Base-by-base conservation (phyloP, 2,329 filamentous ascomycete species). In the Echinosphaeria canescens region DNA sequence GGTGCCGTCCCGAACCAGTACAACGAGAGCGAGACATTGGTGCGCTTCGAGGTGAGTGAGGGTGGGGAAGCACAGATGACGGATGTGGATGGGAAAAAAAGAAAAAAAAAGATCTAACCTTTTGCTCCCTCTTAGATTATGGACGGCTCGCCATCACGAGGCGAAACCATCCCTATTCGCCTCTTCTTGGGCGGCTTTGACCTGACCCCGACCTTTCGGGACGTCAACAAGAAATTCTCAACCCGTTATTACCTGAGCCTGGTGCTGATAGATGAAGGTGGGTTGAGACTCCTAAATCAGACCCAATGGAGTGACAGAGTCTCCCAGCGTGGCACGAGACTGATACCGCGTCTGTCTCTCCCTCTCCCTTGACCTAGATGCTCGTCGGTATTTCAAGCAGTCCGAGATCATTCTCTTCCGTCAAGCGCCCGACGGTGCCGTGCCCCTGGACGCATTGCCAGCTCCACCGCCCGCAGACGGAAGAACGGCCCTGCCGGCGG, bases 161-260 rank as follows among this genome's bases (percentile, higher is more conserved):
- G 79, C 64, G 71, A 63, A 56, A 95, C 88, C 2, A 98, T 98
- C 33, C 88, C 88, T 13, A 98, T 98, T 43, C 68, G 88, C 39
- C 62, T 98, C 29, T 98, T 98, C 67, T 68, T 98, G 8, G 88
- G 88, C 33, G 88, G 88, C 27, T 98, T 98, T 47, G 90, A 98
- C 50, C 54, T 98, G 34, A 98, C 88, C 4, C 88, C 88, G 11
- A 98, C 88, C 10, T 98, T 98, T 66, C 78, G 88, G 34, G 88
- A 98, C 48, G 90, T 98, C 38, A 98, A 98, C 66, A 98, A 98
- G 63, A 98, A 98, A 55, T 98, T 92, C 51, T 95, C 85, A 15
- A 95, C 85, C 20, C 66, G 88, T 42, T 98, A 98, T 54, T 98
- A 98, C 53, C 66, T 98, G 34, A 93, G 84, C 46, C 56, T 98